phyloP scores from a whole-genome alignment of 768 basidiomycete genomes.

The Baorangia bicolor region DNA sequence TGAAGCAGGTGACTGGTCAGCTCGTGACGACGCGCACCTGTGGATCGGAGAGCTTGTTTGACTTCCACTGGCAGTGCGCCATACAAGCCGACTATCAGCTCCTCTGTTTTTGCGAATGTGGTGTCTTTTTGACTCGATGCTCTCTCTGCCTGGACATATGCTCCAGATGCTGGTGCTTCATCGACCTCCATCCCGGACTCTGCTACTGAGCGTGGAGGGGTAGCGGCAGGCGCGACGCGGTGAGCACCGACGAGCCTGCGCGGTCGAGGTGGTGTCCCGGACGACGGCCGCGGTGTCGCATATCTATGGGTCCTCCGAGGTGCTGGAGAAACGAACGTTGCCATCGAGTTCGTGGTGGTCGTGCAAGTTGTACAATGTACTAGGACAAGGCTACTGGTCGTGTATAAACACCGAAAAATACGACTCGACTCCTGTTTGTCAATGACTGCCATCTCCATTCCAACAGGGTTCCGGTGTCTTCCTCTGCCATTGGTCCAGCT shows the following conservation, averaged over 20 bases:
- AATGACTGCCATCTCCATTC: slow-evolving; percentile 14
- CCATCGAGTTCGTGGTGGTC: slow-evolving; percentile 20
- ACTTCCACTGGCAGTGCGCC: slow-evolving; percentile 72
- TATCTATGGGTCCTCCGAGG: slow-evolving; percentile 50
- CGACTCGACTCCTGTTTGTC: neutral
- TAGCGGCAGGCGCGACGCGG: slow-evolving; percentile 17
- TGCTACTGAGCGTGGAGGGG: slow-evolving; percentile 36
- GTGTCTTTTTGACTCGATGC: slow-evolving; percentile 30
- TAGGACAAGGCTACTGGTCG: neutral
- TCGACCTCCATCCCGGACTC: slow-evolving; percentile 69
- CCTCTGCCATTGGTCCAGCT: slow-evolving; percentile 66
- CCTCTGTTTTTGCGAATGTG: slow-evolving; percentile 71
- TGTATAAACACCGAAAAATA: slow-evolving; percentile 13
- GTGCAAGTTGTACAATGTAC: neutral
- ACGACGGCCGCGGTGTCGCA: slow-evolving; percentile 25
- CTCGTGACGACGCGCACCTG: slow-evolving; percentile 42
- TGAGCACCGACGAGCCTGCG: slow-evolving; percentile 26
- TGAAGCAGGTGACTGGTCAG: neutral
- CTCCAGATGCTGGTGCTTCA: slow-evolving; percentile 43
- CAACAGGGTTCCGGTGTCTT: slow-evolving; percentile 54
- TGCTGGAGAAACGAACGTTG: slow-evolving; percentile 61
- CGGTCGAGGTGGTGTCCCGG: slow-evolving; percentile 27
- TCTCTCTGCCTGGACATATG: slow-evolving; percentile 40
- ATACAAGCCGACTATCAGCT: slow-evolving; percentile 65
- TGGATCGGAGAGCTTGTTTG: slow-evolving; percentile 64